Evolutionary conservation across 768 basidiomycete species (phyloP), one percentile per base, ranked within the genome.

Genomic region (Mrakia blollopis): DNA sequence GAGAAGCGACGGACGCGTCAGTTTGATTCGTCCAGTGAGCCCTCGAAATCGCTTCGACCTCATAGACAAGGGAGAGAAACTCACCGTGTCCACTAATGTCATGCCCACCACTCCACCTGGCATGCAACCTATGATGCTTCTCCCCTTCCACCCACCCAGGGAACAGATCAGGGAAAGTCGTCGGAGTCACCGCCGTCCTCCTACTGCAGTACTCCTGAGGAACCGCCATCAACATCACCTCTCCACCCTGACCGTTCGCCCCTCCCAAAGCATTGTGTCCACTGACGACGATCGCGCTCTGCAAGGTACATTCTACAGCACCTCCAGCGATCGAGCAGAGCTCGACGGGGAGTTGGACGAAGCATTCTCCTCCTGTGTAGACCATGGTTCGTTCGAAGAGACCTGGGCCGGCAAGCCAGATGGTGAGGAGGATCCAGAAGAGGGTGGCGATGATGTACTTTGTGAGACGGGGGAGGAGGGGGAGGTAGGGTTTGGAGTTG

Each of bases 351-450:
- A 77, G 52, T 32, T 63, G 39, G n/a, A 77, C 37, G 2, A 37
- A 47, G 69, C 77, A 78, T 32, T 78, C 73, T 6, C 73, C 77
- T 11, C 77, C 77, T 3, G 72, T 61, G 39, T 52, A 78, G 60
- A 78, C 35, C 77, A 78, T 74, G 1, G 68, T 62, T 32, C 77
- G 72, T 37, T 78, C 77, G 32, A 74, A 65, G 18, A 78, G 54
- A 25, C 67, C 57, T 16, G 77, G 77, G 13, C 77, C 77, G 52
- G 73, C 52, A 8, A 70, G 57, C 77, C 77, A 78, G 44, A 78
- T 52, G 28, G 77, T 78, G 4, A 78, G 77, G 60, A 74, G 10
- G 25, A 70, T 62, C 77, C 77, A 78, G 68, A 74, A 74, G 39
- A 41, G 13, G 11, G 77, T 78, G 16, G 77, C 77, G 10, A 41